Evolutionary conservation across 202 grass and related monocot genomes (phyloP).

Genomic region (Hordeum pubiflorum): DNA sequence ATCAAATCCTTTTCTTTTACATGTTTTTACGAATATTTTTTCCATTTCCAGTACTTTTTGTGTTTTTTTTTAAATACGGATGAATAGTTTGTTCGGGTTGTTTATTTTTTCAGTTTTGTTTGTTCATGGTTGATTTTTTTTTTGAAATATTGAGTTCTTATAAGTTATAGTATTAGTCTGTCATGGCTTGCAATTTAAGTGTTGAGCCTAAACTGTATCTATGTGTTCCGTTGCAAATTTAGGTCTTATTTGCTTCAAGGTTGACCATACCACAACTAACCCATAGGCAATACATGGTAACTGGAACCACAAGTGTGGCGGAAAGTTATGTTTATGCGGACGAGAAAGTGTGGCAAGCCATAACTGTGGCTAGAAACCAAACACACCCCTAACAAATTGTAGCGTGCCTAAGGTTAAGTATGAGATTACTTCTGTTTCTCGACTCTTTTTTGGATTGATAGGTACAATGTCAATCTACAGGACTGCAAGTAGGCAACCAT

Average conservation of each 20-base stretch:
- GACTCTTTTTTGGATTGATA: not conserved
- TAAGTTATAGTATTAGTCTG: not conserved
- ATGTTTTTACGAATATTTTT: too few species aligned
- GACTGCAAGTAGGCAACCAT: not conserved
- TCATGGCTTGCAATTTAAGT: not conserved
- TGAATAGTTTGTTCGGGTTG: not conserved
- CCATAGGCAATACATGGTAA: too few species aligned
- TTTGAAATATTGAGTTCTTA: not conserved
- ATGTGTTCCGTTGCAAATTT: not conserved
- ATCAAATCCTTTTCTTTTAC: too few species aligned
- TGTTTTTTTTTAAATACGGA: too few species aligned
- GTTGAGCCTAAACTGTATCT: not conserved
- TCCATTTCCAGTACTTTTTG: too few species aligned
- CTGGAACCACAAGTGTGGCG: not conserved
- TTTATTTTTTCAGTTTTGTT: not conserved
- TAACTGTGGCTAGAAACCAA: not conserved
- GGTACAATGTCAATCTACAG: not conserved
- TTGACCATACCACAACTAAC: too few species aligned
- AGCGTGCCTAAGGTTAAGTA: not conserved
- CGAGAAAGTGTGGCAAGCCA: not conserved
- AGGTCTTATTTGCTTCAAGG: too few species aligned
- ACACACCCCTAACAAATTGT: not conserved
- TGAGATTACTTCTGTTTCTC: not conserved
- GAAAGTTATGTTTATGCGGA: not conserved
- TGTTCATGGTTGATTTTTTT: not conserved